Evolutionary conservation across 345 rosid species (phyloP).

Genomic region (Syzygium jambos): DNA sequence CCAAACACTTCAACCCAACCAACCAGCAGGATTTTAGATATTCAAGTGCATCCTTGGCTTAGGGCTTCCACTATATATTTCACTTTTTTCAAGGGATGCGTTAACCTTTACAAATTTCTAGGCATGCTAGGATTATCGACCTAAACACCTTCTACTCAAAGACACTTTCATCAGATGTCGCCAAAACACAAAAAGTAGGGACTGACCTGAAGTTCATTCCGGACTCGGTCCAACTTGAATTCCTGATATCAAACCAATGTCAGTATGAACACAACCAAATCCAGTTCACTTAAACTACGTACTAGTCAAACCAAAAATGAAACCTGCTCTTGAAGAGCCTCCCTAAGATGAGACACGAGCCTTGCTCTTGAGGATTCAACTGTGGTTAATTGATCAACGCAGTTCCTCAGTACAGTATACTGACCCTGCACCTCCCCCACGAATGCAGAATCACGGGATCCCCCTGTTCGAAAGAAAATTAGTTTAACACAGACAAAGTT

Average conservation of each 20-base stretch:
- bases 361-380: conserved; percentile 60
- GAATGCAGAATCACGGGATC: conserved; percentile 35
- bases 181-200: background rate
- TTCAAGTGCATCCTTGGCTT: background rate
- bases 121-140: background rate
- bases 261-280: conserved; percentile 2
- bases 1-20: background rate
- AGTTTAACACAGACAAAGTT: background rate
- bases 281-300: background rate
- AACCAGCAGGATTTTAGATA: background rate
- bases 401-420: conserved; percentile 50
- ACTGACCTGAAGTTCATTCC: conserved; percentile 71
- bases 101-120: background rate
- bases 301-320: background rate
- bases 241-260: conserved; percentile 42
- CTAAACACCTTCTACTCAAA: background rate
- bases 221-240: conserved; percentile 64
- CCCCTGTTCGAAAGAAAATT: conserved; percentile 24
- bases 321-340: conserved; percentile 92
- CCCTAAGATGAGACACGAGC: conserved; percentile 67
- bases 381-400: conserved; percentile 56
- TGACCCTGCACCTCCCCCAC: conserved; percentile 77
- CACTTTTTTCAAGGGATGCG: background rate
- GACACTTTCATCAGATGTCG: background rate
- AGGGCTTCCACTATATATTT: background rate